Conservation (phyloP, 2,329 filamentous ascomycete genomes). For the Aureobasidium melanogenum region DNA sequence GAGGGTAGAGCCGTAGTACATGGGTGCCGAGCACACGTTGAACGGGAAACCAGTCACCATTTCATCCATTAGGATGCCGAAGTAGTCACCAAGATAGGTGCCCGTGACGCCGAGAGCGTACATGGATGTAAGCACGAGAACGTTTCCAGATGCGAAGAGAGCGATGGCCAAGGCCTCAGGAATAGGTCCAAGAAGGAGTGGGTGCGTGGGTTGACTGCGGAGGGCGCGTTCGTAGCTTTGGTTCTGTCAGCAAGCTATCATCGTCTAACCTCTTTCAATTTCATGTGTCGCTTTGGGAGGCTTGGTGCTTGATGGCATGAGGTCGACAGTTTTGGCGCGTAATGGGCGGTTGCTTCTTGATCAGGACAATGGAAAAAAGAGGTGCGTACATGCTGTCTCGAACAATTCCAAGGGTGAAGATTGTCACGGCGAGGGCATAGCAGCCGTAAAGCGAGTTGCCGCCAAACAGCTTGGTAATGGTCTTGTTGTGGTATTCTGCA, state of each 20-base stretch:
- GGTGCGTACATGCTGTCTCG: constrained; percentile 54
- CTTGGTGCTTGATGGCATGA: background rate
- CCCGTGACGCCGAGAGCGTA: constrained; percentile 89
- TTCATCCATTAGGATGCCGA: constrained; percentile 92
- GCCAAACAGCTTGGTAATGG: constrained; percentile 78
- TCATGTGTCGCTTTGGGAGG: constrained; percentile 2
- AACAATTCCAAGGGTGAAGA: constrained; percentile 85
- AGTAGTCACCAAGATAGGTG: constrained; percentile 97
- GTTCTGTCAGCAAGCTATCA: background rate
- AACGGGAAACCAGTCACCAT: constrained; percentile 95
- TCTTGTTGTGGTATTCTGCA: constrained; percentile 80
- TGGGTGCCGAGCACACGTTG: constrained; percentile 80
- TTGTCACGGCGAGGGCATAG: constrained; percentile 79
- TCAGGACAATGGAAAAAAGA: background rate
- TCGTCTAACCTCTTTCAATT: background rate
- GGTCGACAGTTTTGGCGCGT: background rate
- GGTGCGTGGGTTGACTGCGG: constrained; percentile 64
- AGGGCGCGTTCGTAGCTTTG: constrained; percentile 77
- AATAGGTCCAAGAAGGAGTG: constrained; percentile 54
- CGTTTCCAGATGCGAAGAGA: constrained; percentile 67
- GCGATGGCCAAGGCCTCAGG: constrained; percentile 57
- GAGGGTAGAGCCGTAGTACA: constrained; percentile 93
- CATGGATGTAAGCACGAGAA: constrained; percentile 80
- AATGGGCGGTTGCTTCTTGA: constrained; percentile 2
- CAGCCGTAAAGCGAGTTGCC: constrained; percentile 72